phyloP scores from a whole-genome alignment of 2,329 filamentous ascomycete species.

The Ophiostoma himal-ulmi region DNA sequence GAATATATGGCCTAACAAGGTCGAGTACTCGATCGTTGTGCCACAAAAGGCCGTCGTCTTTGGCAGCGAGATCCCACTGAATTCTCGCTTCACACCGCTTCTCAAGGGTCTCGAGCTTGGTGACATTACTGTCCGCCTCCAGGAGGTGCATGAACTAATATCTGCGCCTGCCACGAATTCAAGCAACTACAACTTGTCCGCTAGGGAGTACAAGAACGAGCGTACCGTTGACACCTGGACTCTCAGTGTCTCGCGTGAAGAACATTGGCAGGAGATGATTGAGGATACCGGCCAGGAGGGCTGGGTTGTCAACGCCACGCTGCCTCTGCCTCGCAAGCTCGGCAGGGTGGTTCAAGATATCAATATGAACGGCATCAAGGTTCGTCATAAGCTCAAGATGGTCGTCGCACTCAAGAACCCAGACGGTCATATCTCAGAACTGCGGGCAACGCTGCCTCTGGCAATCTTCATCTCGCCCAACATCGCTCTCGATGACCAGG shows the following conservation, averaged over 20 bases:
- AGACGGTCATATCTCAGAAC: constrained; percentile 89
- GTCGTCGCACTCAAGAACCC: constrained; percentile 89
- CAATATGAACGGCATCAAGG: constrained; percentile 81
- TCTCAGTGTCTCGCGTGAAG: constrained; percentile 49
- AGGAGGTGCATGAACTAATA: constrained; percentile 64
- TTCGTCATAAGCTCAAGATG: constrained; percentile 87
- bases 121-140: constrained; percentile 71
- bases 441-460: constrained; percentile 83
- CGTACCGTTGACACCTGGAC: constrained; percentile 58
- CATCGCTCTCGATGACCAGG: constrained; percentile 79
- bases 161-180: constrained; percentile 42
- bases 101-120: constrained; percentile 83
- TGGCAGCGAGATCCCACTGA: constrained; percentile 75
- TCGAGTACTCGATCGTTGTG: constrained; percentile 89
- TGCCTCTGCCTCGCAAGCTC: constrained; percentile 73
- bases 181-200: constrained; percentile 41
- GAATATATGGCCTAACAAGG: constrained; percentile 96
- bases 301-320: constrained; percentile 54
- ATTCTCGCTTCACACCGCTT: constrained; percentile 81
- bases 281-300: constrained; percentile 62
- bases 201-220: constrained; percentile 56
- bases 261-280: constrained; percentile 64
- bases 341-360: constrained; percentile 84
- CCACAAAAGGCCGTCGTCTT: constrained; percentile 93
- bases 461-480: constrained; percentile 95